These are phyloP conservation scores for Fusarium avenaceum DNA, from an alignment of 2,329 filamentous ascomycete species.

Conservation along the genomic window DNA sequence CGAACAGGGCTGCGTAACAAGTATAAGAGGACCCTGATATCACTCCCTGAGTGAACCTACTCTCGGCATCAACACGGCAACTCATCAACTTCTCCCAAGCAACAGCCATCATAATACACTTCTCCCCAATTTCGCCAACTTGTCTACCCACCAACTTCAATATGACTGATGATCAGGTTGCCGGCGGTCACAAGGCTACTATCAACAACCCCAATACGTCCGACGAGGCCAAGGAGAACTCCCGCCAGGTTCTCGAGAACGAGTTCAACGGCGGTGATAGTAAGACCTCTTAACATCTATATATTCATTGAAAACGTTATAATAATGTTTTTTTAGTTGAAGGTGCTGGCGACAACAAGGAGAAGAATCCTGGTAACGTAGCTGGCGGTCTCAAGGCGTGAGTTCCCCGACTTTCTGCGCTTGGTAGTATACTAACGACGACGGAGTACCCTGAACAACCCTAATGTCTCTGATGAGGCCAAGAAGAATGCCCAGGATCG, in stretches of 20 bases:
- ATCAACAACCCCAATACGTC: constrained; percentile 69
- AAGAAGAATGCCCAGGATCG: constrained; percentile 68
- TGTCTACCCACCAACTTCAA: constrained; percentile 45
- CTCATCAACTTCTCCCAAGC: constrained; percentile 1
- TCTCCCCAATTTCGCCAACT: neutral
- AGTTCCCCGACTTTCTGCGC: constrained; percentile 36
- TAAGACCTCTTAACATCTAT: constrained; percentile 19
- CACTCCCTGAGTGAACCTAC: neutral
- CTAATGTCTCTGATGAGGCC: constrained; percentile 68
- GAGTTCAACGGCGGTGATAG: constrained; percentile 61
- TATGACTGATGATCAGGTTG: constrained; percentile 66
- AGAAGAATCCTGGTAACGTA: constrained; percentile 69
- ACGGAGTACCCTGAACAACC: constrained; percentile 65
- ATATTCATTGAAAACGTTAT: neutral
- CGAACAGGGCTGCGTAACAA: neutral
- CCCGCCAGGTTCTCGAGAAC: constrained; percentile 64
- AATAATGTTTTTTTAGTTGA: constrained; percentile 43
- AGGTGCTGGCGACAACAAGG: constrained; percentile 52
- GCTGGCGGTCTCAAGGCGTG: constrained; percentile 66
- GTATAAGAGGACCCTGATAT: constrained; percentile 36
- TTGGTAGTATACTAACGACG: neutral
- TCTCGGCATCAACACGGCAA: constrained; percentile 13
- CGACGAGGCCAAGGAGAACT: constrained; percentile 68
- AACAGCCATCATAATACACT: constrained; percentile 3
- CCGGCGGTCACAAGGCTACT: constrained; percentile 71